These are phyloP conservation scores for Hypomyces perniciosus DNA, from an alignment of 2,329 filamentous ascomycete species.

Conservation along the genomic window DNA sequence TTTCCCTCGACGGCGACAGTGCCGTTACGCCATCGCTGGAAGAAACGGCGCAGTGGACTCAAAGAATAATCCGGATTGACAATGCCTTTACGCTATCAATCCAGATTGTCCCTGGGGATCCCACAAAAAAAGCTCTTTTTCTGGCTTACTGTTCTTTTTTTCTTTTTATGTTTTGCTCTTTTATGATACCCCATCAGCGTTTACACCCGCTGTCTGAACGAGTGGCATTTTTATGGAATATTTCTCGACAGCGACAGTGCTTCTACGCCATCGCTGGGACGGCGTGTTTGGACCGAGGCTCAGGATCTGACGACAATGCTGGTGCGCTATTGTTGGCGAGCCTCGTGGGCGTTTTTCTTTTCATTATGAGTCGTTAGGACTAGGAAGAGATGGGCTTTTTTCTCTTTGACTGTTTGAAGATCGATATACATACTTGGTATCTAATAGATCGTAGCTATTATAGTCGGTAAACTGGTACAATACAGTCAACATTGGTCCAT, in stretches of 20 bases:
- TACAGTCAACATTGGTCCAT: not conserved
- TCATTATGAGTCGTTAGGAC: conserved; percentile 14
- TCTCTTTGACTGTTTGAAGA: not conserved
- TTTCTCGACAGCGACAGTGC: conserved; percentile 49
- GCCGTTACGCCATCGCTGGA: conserved; percentile 40
- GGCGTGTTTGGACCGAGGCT: conserved; percentile 45
- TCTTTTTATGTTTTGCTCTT: conserved; percentile 22
- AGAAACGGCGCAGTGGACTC: conserved; percentile 6
- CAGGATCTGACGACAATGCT: conserved; percentile 44
- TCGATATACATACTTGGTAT: not conserved
- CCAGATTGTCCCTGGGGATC: conserved; percentile 10
- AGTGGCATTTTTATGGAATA: conserved; percentile 23
- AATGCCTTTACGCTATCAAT: conserved; percentile 51
- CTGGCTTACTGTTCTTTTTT: conserved; percentile 17
- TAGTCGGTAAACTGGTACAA: not conserved
- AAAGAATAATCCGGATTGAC: conserved; percentile 29
- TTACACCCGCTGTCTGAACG: conserved; percentile 39
- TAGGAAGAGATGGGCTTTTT: not conserved
- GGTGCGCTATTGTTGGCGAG: conserved; percentile 45
- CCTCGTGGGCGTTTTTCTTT: conserved; percentile 38
- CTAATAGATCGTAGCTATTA: not conserved
- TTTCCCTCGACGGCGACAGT: conserved; percentile 38
- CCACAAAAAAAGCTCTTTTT: conserved; percentile 7
- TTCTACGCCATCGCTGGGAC: conserved; percentile 51
- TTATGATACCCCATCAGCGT: conserved; percentile 41